Base-by-base conservation (phyloP, 2,329 filamentous ascomycete species). In the Paramyrothecium sp. region DNA sequence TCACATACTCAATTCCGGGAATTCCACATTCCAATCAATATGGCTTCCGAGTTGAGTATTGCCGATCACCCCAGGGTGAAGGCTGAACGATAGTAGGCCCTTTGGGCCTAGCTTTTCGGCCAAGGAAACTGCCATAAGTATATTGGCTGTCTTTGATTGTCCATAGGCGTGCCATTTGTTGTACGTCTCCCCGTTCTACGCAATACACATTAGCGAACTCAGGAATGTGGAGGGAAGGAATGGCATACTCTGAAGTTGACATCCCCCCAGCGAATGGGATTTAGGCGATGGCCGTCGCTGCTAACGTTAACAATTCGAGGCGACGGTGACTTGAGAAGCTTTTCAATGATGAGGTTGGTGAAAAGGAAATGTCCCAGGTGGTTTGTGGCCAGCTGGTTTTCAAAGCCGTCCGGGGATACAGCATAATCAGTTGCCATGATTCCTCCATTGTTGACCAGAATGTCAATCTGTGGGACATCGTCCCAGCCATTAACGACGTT, bases 301-400 rank as follows among this genome's bases (percentile, higher is more conserved):
- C 69, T 71, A 4, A 81, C 69, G 55, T 73, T 79, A 30, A 81
- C 69, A 7, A 81, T 65, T 0, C 79, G 67, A 12, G 60, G 71
- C 34, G 59, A 66, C 54, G 50, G 56, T 34, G 73, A 65, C 5
- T 66, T 67, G 20, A 78, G 63, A 3, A 81, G 58, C 61, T 78
- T 78, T 0, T 67, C 67, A 67, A 79, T 74, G 48, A 81, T 64
- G 19, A 78, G 64, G 59, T 78, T 78, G 12, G 75, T 74, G 30
- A 82, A 69, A 2, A 81, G 68, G 51, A 77, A 82, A 62, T 79
- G 79, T 0, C 73, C 75, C 7, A 82, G 51, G 54, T 82, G 74
- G 53, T 80, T 80, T 2, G 73, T 74, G 0, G 70, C 75, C 51
- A 82, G 75, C 56, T 79, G 76, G 54, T 67, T 65, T 65, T 78